A percentile compares a stretch with the other conserved stretches of the same genome.
Evolutionary conservation across 805 yeast genomes (phyloP).

Genomic region (Nadsonia fulvescens): DNA sequence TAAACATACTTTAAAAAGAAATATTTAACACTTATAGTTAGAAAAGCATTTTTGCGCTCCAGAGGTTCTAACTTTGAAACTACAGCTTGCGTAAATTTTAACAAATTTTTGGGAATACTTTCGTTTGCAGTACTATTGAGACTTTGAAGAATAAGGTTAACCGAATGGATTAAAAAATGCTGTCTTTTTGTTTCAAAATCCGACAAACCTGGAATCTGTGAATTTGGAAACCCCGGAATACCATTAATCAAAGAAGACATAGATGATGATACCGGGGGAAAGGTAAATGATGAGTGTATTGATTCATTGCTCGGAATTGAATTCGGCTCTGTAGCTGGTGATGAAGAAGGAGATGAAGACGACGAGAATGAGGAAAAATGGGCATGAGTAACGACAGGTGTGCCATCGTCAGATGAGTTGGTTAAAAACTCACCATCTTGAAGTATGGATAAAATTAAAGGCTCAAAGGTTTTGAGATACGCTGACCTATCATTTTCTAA

Average conservation of each 20-base stretch:
- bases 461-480: constrained; percentile 7
- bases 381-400: constrained; percentile 2
- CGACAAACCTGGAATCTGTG: constrained; percentile 5
- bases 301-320: constrained; percentile 2
- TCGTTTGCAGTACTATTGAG: constrained; percentile 9
- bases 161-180: constrained; percentile 7
- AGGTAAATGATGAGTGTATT: constrained; percentile 1
- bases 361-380: constrained; percentile 3
- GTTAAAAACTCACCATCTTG: constrained; percentile 12
- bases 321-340: constrained; percentile 7
- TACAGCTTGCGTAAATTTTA: constrained; percentile 7
- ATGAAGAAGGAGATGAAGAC: constrained; percentile 6
- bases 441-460: constrained; percentile 7
- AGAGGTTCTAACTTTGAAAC: constrained; percentile 6
- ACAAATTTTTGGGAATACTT: constrained; percentile 8
- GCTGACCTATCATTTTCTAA: constrained; percentile 7
- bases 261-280: constrained; percentile 8
- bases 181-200: constrained; percentile 4
- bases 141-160: constrained; percentile 6
- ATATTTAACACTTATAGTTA: constrained; percentile 9
- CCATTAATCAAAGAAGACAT: no score
- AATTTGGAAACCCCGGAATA: no score
- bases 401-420: constrained; percentile 1
- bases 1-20: constrained; percentile 9
- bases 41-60: constrained; percentile 4